Evolutionary conservation across 2,329 filamentous ascomycete species (phyloP), one percentile per base, ranked within the genome.

Genomic region (Penicillium sp.): DNA sequence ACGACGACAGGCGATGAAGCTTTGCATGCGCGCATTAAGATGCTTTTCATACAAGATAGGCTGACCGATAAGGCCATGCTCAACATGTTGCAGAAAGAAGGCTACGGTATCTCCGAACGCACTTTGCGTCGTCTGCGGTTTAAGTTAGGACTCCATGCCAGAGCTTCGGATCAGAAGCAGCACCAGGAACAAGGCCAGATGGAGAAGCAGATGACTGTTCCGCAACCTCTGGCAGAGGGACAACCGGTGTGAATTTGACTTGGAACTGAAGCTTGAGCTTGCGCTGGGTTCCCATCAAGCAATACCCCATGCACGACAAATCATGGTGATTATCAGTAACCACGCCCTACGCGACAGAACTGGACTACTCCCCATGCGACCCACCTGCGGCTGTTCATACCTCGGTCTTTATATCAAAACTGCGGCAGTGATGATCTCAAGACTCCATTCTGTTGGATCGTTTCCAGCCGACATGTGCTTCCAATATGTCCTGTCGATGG

Each of bases 61-160:
- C 52, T 66, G 59, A 66, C 62, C 49, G 63, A 66, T 31, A 66
- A 66, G 47, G 63, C 63, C 29, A 66, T 66, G 63, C 55, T 66
- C 42, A 60, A 62, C n/a, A 50, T 62, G 29, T 42, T 66, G n/a
- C 61, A 56, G 20, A 57, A 60, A 48, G 63, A 66, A 38, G 63
- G 62, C n/a, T 66, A 65, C 44, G 62, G 61, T 34, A 66, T 66
- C 31, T 66, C 63, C 16, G 63, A 65, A 53, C 59, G 63, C 14
- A 66, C 63, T 16, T 46, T 66, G 9, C 62, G 63, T 16, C 62
- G 63, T 24, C 55, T 66, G n/a, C 59, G 63, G n/a, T 66, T 64
- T 32, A 63, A 65, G 31, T 58, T 66, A 8, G 63, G 63, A 8
- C 63, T 66, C 50, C 62, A 66, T 57, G 56, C 59, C 7, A 57